Evolutionary conservation across 257 asterid genomes (phyloP).

Genomic region (Plantago major): DNA sequence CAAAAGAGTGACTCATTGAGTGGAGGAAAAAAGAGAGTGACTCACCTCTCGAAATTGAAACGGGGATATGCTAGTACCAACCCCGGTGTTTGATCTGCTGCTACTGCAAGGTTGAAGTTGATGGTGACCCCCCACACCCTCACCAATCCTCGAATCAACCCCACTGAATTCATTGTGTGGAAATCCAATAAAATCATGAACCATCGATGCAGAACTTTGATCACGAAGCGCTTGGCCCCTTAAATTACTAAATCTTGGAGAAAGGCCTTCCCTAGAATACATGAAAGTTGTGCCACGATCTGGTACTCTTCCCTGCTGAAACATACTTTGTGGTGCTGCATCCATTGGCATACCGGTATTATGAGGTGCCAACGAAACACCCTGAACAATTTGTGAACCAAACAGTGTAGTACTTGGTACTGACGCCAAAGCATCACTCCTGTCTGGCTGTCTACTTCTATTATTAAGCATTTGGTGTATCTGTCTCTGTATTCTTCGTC

Average conservation of each 20-base stretch:
- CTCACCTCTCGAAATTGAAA: conserved; percentile 69
- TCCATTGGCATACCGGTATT: conserved; percentile 27
- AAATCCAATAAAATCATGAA: conserved; percentile 32
- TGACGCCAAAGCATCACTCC: conserved; percentile 19
- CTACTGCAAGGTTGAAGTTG: conserved; percentile 58
- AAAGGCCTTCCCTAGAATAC: conserved; percentile 33
- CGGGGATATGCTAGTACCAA: conserved; percentile 40
- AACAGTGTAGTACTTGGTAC: conserved; percentile 2
- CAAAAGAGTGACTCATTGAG: conserved; percentile 41
- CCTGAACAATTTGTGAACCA: conserved; percentile 33
- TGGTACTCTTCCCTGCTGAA: conserved; percentile 37
- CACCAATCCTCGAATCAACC: conserved; percentile 32
- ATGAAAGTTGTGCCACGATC: conserved; percentile 21
- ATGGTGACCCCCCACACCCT: conserved; percentile 45
- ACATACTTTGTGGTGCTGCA: conserved; percentile 23
- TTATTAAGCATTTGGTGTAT: conserved; percentile 49
- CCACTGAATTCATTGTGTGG: conserved; percentile 37
- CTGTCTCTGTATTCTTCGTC: conserved; percentile 75
- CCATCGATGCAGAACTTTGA: conserved; percentile 61
- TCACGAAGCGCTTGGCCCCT: conserved; percentile 36
- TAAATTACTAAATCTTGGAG: conserved; percentile 38
- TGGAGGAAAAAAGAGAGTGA: conserved; percentile 23
- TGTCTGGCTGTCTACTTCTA: conserved; percentile 48
- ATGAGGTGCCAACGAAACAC: conserved; percentile 33
- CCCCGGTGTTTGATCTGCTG: conserved; percentile 37